Conservation (phyloP, 176 grass and related monocot species). For the Paspalum notatum region DNA sequence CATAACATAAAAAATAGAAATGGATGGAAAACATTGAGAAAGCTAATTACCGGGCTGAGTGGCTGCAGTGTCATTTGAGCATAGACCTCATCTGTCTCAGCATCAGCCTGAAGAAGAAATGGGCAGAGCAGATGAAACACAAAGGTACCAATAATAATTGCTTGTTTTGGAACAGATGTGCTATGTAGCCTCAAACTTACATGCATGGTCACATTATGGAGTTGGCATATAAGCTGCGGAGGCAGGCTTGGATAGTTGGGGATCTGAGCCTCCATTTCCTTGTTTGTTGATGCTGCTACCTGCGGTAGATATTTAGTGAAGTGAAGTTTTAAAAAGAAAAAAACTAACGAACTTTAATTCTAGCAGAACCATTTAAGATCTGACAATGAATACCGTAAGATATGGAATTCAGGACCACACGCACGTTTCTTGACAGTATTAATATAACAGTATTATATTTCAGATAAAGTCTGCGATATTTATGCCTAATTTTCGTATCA, state of each 20-base stretch:
- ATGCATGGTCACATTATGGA: slow-evolving; percentile 98
- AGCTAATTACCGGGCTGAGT: slow-evolving; percentile 69
- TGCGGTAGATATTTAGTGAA: slow-evolving; percentile 41
- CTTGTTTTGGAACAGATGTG: slow-evolving; percentile 7
- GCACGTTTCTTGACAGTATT: slow-evolving; percentile 15
- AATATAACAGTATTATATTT: slow-evolving; percentile 6
- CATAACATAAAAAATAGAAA: slow-evolving; percentile 14
- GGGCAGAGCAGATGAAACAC: slow-evolving; percentile 30
- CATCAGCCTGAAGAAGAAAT: slow-evolving; percentile 75
- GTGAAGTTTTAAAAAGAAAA: not conserved
- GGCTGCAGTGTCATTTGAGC: slow-evolving; percentile 94
- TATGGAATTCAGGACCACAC: slow-evolving; percentile 31
- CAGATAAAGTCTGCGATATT: slow-evolving; percentile 12
- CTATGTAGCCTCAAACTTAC: slow-evolving; percentile 56
- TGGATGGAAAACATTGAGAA: slow-evolving; percentile 28
- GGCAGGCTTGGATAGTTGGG: slow-evolving; percentile 90
- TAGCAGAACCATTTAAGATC: slow-evolving; percentile 22
- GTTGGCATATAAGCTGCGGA: slow-evolving; percentile 89
- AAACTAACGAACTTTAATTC: not conserved
- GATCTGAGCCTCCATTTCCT: slow-evolving; percentile 90
- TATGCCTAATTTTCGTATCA: not conserved
- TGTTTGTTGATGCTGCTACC: slow-evolving; percentile 94
- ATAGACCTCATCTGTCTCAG: slow-evolving; percentile 96
- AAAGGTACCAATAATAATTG: slow-evolving; percentile 2
- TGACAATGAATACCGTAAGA: not conserved